Evolutionary conservation across 805 yeast genomes (phyloP).

Genomic region (Barnettozyma sucrosica): DNA sequence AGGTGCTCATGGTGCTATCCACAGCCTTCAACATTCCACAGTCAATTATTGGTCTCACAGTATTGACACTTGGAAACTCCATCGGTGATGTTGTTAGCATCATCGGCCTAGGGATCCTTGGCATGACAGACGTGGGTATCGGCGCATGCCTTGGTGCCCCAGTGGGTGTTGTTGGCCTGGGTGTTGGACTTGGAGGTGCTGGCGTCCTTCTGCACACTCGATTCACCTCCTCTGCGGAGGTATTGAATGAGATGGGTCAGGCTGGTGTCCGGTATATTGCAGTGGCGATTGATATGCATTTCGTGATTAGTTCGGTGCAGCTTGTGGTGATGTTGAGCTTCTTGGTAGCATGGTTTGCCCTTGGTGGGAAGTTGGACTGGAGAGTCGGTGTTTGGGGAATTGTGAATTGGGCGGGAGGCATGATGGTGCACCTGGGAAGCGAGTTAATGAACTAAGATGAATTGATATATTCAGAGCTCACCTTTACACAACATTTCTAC

Average conservation of each 20-base stretch:
- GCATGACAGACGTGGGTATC: conserved; percentile 85
- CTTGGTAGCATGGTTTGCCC: conserved; percentile 16
- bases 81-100: conserved; percentile 86
- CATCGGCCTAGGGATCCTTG: conserved; percentile 70
- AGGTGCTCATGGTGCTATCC: conserved; percentile 55
- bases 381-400: conserved; percentile 22
- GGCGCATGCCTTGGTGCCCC: conserved; percentile 97
- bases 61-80: conserved; percentile 90
- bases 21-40: conserved; percentile 58
- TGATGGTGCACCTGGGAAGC: conserved; percentile 12
- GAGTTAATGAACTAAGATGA: neutral
- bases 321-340: conserved; percentile 18
- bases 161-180: conserved; percentile 65
- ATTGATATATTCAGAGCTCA: neutral
- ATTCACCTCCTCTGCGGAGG: neutral
- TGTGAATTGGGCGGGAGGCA: conserved; percentile 24
- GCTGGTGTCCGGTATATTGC: conserved; percentile 6
- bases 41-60: conserved; percentile 77
- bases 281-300: conserved; percentile 19
- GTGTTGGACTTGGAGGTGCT: conserved; percentile 74
- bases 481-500: too few species aligned
- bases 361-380: conserved; percentile 21
- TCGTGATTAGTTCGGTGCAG: conserved; percentile 21
- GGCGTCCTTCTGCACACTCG: conserved; percentile 24
- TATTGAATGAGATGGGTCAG: conserved; percentile 12